phyloP scores from a whole-genome alignment of 768 basidiomycete species.

The Suillus spraguei region DNA sequence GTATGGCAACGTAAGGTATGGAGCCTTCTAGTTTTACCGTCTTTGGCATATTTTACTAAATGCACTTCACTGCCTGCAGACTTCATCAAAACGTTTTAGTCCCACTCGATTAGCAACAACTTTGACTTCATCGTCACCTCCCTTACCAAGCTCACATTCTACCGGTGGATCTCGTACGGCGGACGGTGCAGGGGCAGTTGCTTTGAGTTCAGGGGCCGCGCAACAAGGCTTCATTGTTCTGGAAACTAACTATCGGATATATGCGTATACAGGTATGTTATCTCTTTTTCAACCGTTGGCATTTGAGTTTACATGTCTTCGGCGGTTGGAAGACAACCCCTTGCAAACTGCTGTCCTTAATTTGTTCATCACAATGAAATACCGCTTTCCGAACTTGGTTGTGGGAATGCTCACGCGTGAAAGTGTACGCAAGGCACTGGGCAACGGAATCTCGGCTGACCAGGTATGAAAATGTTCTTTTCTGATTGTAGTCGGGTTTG shows the following conservation, averaged over 20 bases:
- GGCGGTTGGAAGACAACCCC: slow-evolving; percentile 71
- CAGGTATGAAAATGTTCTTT: slow-evolving; percentile 58
- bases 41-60: slow-evolving; percentile 18
- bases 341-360: slow-evolving; percentile 95
- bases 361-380: slow-evolving; percentile 89
- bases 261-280: slow-evolving; percentile 88
- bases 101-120: slow-evolving; percentile 96
- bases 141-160: slow-evolving; percentile 59
- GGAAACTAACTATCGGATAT: slow-evolving; percentile 97
- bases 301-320: slow-evolving; percentile 23
- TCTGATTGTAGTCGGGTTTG: slow-evolving; percentile 22
- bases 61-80: slow-evolving; percentile 39
- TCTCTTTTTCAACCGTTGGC: slow-evolving; percentile 17
- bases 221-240: slow-evolving; percentile 93
- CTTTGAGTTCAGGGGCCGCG: slow-evolving; percentile 51
- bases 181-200: slow-evolving; percentile 22
- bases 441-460: slow-evolving; percentile 94
- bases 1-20: slow-evolving; percentile 82
- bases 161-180: slow-evolving; percentile 21
- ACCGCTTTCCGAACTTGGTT: slow-evolving; percentile 96
- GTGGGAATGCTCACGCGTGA: slow-evolving; percentile 95
- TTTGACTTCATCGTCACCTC: slow-evolving; percentile 87
- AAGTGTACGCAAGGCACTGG: slow-evolving; percentile 91
- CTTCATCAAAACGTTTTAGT: slow-evolving; percentile 79
- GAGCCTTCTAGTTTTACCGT: slow-evolving; percentile 19